phyloP scores from a whole-genome alignment of 805 yeast genomes.

The Candida golubevii region DNA sequence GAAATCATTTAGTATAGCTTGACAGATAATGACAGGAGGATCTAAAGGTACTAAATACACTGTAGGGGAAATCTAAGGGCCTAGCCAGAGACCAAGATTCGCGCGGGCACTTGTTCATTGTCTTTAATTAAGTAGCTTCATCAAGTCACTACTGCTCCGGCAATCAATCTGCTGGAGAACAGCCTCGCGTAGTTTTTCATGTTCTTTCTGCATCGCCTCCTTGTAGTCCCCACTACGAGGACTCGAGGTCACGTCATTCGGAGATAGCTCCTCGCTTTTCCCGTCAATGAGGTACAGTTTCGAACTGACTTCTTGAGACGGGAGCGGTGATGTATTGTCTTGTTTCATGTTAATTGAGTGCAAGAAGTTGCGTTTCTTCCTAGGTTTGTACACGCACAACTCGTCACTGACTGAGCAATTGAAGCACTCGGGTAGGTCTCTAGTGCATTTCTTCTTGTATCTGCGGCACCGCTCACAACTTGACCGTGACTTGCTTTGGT shows the following conservation, averaged over 20 bases:
- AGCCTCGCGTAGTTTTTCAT: background rate
- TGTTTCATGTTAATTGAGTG: background rate
- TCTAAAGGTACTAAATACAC: too few relatives aligned
- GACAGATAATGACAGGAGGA: too few relatives aligned
- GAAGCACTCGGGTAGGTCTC: slow-evolving; percentile 29
- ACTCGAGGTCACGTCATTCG: background rate
- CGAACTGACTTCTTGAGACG: background rate
- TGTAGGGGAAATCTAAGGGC: too few relatives aligned
- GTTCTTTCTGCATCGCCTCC: background rate
- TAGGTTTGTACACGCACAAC: slow-evolving; percentile 23
- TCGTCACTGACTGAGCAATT: slow-evolving; percentile 29
- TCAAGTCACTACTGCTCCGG: slow-evolving; percentile 5
- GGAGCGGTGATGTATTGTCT: background rate
- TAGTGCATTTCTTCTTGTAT: slow-evolving; percentile 28
- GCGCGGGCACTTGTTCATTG: too few relatives aligned
- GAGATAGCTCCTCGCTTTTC: background rate
- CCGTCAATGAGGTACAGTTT: background rate
- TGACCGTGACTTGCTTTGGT: slow-evolving; percentile 20
- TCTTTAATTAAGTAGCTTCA: slow-evolving; percentile 4
- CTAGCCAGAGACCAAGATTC: too few relatives aligned
- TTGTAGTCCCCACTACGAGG: background rate
- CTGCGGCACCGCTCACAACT: slow-evolving; percentile 32
- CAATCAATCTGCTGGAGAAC: background rate
- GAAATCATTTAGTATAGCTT: too few relatives aligned
- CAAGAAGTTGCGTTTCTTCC: slow-evolving; percentile 14